Evolutionary conservation across 192 early-diverging fungal genomes (phyloP), one percentile per base, ranked within the genome.

Genomic region (Phlyctochytrium planicorne): DNA sequence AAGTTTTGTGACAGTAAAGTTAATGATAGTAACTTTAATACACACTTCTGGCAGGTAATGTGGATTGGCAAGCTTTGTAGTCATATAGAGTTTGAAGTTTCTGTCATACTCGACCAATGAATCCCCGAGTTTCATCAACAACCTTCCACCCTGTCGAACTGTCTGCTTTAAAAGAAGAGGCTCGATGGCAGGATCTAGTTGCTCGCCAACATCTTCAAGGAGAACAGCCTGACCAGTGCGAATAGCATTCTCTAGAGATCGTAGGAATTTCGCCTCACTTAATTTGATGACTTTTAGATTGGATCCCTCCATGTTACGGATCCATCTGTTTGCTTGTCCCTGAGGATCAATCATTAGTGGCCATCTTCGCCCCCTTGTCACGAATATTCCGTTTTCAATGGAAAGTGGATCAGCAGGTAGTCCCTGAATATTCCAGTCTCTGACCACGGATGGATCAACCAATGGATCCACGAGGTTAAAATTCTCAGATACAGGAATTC

Each of bases 31-130:
- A 25, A 84, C 83, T 66, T 87, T 85, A 53, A 65, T 65, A 65
- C 84, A 86, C 2, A 86, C 81, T 62, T 87, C 85, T 1, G 85
- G 85, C 1, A 87, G 63, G 65, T 87, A 87, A 61, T 87, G 85
- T 4, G 85, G 85, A 61, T 87, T 87, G 16, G 82, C 62, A 1
- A 87, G 77, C 62, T 87, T 87, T 31, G 85, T 85, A 0, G 85
- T 87, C 34, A 87, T 87, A 59, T 81, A 87, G 30, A 87, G 78
- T 57, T 84, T 84, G 71, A 87, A 87, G 63, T 87, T 87, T 50
- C 82, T 67, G 60, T 87, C 85, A 65, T 87, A 87, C 63, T 87
- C 85, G 3, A 87, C 85, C 55, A 84, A 72, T 10, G 83, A 80
- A 67, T 87, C 85, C 0, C 85, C 85, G 10, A 87, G 78, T 65